These are phyloP conservation scores for Mucor sp. DNA, from an alignment of 371 early-diverging fungal genomes.

Conservation along the genomic window DNA sequence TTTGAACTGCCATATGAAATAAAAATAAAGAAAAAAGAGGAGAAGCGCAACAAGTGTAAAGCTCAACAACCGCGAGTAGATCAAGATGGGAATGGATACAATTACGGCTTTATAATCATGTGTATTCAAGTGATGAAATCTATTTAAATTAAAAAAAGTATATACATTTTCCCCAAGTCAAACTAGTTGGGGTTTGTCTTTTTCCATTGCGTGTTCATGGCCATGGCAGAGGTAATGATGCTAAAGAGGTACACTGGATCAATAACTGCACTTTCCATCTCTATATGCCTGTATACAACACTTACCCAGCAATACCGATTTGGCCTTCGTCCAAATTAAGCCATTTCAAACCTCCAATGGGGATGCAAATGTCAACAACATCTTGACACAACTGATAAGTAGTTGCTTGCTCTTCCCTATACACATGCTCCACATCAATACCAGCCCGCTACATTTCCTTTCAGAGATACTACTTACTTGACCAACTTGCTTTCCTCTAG, in stretches of 20 bases:
- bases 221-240: constrained; percentile 53
- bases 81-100: too few species aligned
- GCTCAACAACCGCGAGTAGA: too few species aligned
- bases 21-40: not conserved
- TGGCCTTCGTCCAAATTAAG: constrained; percentile 59
- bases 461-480: not conserved
- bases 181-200: constrained; percentile 17
- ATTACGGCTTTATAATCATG: too few species aligned
- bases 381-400: constrained; percentile 60
- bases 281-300: not conserved
- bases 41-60: not conserved
- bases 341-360: constrained; percentile 55
- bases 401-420: constrained; percentile 41
- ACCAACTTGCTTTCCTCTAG: not conserved
- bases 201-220: constrained; percentile 47
- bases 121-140: too few species aligned
- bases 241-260: constrained; percentile 12
- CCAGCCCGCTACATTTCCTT: not conserved
- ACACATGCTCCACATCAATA: not conserved
- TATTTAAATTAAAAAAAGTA: too few species aligned
- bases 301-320: constrained; percentile 67
- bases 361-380: constrained; percentile 60
- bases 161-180: too few species aligned
- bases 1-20: not conserved
- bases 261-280: too few species aligned